Evolutionary conservation across 1,284 basidiomycete genomes (phyloP).

Genomic region (Leccinum glutinopallens): DNA sequence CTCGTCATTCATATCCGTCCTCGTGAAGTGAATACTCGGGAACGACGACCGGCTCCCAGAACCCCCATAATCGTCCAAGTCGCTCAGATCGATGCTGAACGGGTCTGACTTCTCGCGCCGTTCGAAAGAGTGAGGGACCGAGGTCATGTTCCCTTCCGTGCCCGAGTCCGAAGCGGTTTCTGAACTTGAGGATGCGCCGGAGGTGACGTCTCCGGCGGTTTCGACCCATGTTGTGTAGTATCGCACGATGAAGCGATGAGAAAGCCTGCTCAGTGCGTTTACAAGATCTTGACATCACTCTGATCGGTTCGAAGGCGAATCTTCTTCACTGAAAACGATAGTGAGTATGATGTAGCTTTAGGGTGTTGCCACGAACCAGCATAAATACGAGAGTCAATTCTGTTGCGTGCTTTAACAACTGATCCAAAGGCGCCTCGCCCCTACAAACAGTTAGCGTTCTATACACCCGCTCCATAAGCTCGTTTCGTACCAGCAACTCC

Average conservation of each 20-base stretch:
- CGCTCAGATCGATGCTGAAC: conserved; percentile 61
- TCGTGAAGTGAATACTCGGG: conserved; percentile 77
- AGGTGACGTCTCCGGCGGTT: conserved; percentile 53
- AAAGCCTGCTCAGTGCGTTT: conserved; percentile 83
- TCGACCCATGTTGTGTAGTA: conserved; percentile 89
- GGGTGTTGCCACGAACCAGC: conserved; percentile 50
- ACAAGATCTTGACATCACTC: conserved; percentile 90
- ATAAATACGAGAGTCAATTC: conserved; percentile 72
- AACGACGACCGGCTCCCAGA: conserved; percentile 62
- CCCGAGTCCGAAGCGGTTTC: conserved; percentile 43
- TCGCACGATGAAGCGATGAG: conserved; percentile 89
- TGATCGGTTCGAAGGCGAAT: conserved; percentile 80
- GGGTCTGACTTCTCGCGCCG: conserved; percentile 43
- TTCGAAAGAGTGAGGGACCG: conserved; percentile 47
- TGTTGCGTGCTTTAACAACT: conserved; percentile 92
- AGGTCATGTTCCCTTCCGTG: conserved; percentile 52
- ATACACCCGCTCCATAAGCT: background rate
- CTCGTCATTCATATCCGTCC: conserved; percentile 42
- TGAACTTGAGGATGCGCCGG: conserved; percentile 48
- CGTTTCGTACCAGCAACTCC: conserved; percentile 60
- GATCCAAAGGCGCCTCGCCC: conserved; percentile 93
- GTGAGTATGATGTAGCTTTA: conserved; percentile 1
- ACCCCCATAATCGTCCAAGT: conserved; percentile 54
- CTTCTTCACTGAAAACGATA: conserved; percentile 72
- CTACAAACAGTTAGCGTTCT: conserved; percentile 39